A percentile compares a stretch with the other conserved stretches of the same genome.
These are phyloP conservation scores for Aegilops sharonensis DNA, from an alignment of 176 grass and related monocot genomes.

Conservation along the genomic window DNA sequence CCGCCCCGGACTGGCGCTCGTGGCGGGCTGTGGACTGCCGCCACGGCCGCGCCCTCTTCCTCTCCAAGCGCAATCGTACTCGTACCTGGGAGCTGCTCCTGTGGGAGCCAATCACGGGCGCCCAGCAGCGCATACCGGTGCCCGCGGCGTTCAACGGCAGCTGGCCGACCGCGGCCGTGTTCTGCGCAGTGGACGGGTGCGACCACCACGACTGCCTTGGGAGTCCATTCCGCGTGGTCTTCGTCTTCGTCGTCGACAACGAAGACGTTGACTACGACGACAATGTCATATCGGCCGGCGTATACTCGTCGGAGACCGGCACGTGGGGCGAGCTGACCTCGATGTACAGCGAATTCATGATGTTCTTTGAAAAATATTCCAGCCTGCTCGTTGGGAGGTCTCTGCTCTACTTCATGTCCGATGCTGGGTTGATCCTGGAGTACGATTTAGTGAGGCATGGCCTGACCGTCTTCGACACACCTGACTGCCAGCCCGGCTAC, in stretches of 20 bases:
- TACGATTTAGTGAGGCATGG: not conserved
- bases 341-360: no score
- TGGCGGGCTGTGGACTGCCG: not conserved
- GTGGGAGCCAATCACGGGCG: not conserved
- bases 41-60: conserved; percentile 7
- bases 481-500: not conserved
- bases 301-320: not conserved
- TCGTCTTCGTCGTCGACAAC: no score
- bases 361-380: no score
- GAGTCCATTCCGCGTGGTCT: not conserved
- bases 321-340: not conserved
- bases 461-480: not conserved
- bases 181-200: not conserved
- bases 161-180: not conserved
- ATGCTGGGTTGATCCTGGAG: not conserved
- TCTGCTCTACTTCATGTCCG: not conserved
- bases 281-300: not conserved
- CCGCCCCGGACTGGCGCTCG: not conserved
- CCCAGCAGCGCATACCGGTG: not conserved
- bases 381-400: not conserved
- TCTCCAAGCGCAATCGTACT: not conserved
- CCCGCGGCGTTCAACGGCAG: not conserved
- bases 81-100: not conserved
- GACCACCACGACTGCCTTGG: not conserved
- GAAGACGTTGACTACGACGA: not conserved